Base-by-base conservation (phyloP, 2,329 filamentous ascomycete genomes). In the Aspergillus flavus region DNA sequence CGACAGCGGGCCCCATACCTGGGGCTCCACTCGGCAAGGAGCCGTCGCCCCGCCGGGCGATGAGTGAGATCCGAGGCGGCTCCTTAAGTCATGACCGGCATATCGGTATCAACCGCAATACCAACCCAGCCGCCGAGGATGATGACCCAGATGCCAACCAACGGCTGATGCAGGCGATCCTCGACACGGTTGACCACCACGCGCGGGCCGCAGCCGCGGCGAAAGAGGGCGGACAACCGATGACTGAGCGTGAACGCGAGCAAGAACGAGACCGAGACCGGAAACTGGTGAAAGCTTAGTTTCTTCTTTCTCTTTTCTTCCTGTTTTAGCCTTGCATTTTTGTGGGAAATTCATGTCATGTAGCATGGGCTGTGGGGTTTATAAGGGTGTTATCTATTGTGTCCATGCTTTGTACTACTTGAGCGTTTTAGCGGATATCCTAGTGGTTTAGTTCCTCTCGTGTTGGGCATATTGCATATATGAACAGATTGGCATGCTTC, bases 181-280 rank as follows among this genome's bases (percentile, higher is more conserved):
- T 78, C 61, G 79, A 80, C 59, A 80, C 79, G 2, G 75, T 80
- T 11, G 76, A 77, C 61, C 76, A 79, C 57, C 78, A 77, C 55
- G 68, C 71, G 7, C 73, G 76, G 11, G 74, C 74, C 30, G 73
- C 76, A 7, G 74, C 76, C 6, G 74, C 73, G 5, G 74, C 72
- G 21, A 73, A 75, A 59, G 71, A 73, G 43, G 69, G 57, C 23
- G 67, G 63, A 4, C 67, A 69, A 30, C 32, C 30, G 32, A 55
- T 55, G 32, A 14, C 52, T 23, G 52, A 55, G 32, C 52, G 65
- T 0, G 68, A 68, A 23, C 57, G 58, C 4, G 66, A 72, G 10
- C 67, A 71, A 61, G 68, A 69, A 57, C 32, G 71, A 70, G 69
- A 66, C 1, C 72, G 69, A 45, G 74, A 76, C n/a, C 72, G 71